Conservation (phyloP, 2,329 filamentous ascomycete genomes). For the Neonectria faginata region DNA sequence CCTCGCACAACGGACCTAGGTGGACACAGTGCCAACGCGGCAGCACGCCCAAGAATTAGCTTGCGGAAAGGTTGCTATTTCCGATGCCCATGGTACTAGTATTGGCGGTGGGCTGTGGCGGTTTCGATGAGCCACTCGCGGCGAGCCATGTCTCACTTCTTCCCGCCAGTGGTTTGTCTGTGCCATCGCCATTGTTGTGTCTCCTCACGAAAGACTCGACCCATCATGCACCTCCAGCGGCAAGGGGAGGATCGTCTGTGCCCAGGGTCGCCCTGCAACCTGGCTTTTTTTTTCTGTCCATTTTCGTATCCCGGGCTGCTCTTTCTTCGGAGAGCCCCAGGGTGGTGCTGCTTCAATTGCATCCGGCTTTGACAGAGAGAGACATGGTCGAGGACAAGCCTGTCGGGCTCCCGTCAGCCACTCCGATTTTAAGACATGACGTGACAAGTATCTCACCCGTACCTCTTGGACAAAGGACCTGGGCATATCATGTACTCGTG, state of each 20-base stretch:
- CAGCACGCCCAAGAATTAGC: constrained; percentile 27
- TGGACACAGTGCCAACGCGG: constrained; percentile 41
- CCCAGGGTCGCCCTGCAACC: constrained; percentile 18
- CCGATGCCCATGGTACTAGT: constrained; percentile 39
- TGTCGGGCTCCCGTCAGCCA: constrained; percentile 34
- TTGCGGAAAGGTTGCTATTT: constrained; percentile 34
- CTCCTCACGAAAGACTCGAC: constrained; percentile 40
- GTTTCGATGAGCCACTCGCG: constrained; percentile 43
- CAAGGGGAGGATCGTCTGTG: constrained; percentile 25
- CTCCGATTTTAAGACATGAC: constrained; percentile 12
- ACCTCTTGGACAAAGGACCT: constrained; percentile 6
- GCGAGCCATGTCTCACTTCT: constrained; percentile 44
- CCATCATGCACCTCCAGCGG: constrained; percentile 26
- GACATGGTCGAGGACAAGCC: constrained; percentile 14
- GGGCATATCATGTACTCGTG: constrained; percentile 24
- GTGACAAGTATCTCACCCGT: constrained; percentile 4
- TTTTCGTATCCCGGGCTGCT: constrained; percentile 6
- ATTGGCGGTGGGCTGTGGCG: constrained; percentile 42
- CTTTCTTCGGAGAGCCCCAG: constrained; percentile 9
- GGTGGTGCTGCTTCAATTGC: constrained; percentile 3
- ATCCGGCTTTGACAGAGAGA: constrained; percentile 18
- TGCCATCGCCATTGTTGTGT: constrained; percentile 28
- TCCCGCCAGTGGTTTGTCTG: constrained; percentile 36
- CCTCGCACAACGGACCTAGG: constrained; percentile 36
- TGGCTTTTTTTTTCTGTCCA: not conserved